Conservation (phyloP, 1,284 basidiomycete species). For the Leccinum griseonigrum region DNA sequence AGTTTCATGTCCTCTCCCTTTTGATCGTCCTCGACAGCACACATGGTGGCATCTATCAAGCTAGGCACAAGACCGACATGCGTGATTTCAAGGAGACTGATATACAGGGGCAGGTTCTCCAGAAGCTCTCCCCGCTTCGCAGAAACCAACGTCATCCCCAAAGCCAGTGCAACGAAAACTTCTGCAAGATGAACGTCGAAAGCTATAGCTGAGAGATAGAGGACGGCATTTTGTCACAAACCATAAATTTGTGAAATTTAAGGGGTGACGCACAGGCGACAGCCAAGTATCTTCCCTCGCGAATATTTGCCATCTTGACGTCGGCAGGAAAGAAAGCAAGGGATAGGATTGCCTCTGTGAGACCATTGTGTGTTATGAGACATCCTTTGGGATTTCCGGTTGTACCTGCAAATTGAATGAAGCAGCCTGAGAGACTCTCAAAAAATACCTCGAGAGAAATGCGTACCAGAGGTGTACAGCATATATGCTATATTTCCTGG, state of each 20-base stretch:
- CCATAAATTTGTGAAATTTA: background rate
- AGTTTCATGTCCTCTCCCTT: slow-evolving; percentile 33
- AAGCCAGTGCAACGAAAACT: slow-evolving; percentile 41
- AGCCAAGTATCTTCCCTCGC: slow-evolving; percentile 41
- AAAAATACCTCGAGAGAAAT: background rate
- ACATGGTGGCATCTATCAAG: slow-evolving; percentile 52
- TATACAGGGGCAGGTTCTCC: slow-evolving; percentile 45
- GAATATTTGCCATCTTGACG: slow-evolving; percentile 35
- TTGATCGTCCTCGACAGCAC: slow-evolving; percentile 34
- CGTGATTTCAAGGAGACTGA: slow-evolving; percentile 44
- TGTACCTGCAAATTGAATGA: slow-evolving; percentile 37
- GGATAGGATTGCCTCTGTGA: slow-evolving; percentile 43
- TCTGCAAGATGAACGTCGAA: slow-evolving; percentile 54
- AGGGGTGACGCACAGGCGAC: slow-evolving; percentile 39
- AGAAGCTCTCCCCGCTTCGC: slow-evolving; percentile 45
- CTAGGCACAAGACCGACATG: slow-evolving; percentile 55
- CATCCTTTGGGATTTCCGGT: slow-evolving; percentile 60
- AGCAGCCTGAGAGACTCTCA: background rate
- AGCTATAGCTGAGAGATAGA: slow-evolving; percentile 36
- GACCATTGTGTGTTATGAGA: slow-evolving; percentile 45
- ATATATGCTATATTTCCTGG: slow-evolving; percentile 45
- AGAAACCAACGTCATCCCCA: slow-evolving; percentile 46
- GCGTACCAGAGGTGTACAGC: slow-evolving; percentile 50
- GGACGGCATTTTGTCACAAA: slow-evolving; percentile 1
- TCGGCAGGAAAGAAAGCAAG: slow-evolving; percentile 40